phyloP scores from a whole-genome alignment of 2,329 filamentous ascomycete species.

The Xylaria sp. region DNA sequence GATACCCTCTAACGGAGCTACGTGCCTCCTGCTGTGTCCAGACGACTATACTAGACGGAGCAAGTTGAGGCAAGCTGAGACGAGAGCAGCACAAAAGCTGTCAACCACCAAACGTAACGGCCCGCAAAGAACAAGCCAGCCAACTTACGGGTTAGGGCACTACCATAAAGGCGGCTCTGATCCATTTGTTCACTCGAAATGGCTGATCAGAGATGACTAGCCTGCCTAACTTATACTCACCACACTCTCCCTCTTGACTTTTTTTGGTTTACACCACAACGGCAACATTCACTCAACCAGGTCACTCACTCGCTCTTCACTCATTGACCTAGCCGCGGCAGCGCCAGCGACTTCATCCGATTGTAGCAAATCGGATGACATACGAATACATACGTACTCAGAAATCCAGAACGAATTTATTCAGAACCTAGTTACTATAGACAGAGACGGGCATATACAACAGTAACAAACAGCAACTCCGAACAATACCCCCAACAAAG shows the following conservation, averaged over 20 bases:
- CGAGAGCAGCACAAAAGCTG: slow-evolving; percentile 26
- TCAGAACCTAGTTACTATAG: not conserved
- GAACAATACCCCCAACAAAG: slow-evolving; percentile 21
- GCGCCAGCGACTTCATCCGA: slow-evolving; percentile 12
- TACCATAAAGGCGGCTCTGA: slow-evolving; percentile 29
- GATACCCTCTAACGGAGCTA: slow-evolving; percentile 13
- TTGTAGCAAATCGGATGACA: slow-evolving; percentile 13
- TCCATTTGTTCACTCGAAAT: slow-evolving; percentile 39
- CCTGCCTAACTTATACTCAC: slow-evolving; percentile 33
- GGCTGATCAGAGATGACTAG: slow-evolving; percentile 44
- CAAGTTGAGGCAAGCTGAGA: slow-evolving; percentile 6
- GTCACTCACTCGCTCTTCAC: slow-evolving; percentile 16
- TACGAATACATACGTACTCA: not conserved
- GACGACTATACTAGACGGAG: slow-evolving; percentile 18
- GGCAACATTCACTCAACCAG: not conserved
- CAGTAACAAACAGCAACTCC: slow-evolving; percentile 11
- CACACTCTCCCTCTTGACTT: slow-evolving; percentile 17
- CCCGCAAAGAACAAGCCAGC: slow-evolving; percentile 22
- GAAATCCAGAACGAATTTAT: not conserved
- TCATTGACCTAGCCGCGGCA: slow-evolving; percentile 10
- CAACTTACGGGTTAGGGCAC: slow-evolving; percentile 18
- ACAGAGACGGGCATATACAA: not conserved
- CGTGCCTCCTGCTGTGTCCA: not conserved
- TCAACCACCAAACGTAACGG: slow-evolving; percentile 14
- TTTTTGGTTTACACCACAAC: slow-evolving; percentile 35